Evolutionary conservation across 306 rosid genomes (phyloP).

Genomic region (Morella rubra): DNA sequence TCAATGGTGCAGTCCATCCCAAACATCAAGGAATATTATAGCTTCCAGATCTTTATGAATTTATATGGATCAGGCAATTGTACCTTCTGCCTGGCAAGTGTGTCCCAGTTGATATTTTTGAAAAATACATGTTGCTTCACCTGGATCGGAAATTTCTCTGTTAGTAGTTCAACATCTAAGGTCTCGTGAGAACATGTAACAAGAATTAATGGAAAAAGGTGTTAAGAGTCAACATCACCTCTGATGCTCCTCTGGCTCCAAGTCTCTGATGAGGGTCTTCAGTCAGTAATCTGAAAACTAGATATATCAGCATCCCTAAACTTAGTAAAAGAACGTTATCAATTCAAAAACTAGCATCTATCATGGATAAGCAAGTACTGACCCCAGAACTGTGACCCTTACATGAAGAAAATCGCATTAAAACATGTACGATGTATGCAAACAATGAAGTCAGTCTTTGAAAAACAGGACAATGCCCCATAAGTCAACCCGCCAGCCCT

Average conservation of each 20-base stretch:
- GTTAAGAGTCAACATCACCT: constrained; percentile 52
- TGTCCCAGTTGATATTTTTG: constrained; percentile 98
- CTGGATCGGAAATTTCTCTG: constrained; percentile 45
- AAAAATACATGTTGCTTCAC: constrained; percentile 92
- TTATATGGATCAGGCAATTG: constrained; percentile 15
- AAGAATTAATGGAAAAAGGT: constrained; percentile 17
- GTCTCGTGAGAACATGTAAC: not conserved
- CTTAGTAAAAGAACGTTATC: not conserved
- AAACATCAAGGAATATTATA: not conserved
- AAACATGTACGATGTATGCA: not conserved
- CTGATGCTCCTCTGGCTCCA: constrained; percentile 94
- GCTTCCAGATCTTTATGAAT: constrained; percentile 5
- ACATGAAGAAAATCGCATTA: not conserved
- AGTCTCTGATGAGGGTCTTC: constrained; percentile 97
- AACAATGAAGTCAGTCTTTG: not conserved
- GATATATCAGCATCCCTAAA: constrained; percentile 34
- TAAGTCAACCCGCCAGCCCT: not conserved
- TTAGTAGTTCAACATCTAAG: constrained; percentile 27
- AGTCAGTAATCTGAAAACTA: constrained; percentile 67
- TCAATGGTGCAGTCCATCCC: constrained; percentile 14
- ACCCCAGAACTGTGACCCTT: not conserved
- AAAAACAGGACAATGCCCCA: not conserved
- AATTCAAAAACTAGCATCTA: constrained; percentile 1
- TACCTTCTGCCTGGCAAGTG: constrained; percentile 98
- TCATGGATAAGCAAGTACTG: not conserved